Percentiles rank a stretch among this genome's conserved stretches.
Conservation (phyloP, 495 filamentous ascomycete genomes). For the Stereocaulon alpinum region DNA sequence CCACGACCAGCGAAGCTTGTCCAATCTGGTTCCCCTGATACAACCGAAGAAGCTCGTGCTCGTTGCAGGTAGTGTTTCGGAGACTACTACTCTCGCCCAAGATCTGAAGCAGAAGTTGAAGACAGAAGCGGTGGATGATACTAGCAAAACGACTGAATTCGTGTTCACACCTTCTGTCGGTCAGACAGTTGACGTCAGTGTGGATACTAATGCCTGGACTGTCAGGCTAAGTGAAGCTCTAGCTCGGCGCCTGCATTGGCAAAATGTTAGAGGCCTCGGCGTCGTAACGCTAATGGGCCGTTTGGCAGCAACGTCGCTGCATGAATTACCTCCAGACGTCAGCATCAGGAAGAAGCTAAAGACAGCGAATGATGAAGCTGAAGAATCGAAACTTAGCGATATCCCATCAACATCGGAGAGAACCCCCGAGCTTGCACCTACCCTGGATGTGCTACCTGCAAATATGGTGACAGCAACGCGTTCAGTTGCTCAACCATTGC, state of each 20-base stretch:
- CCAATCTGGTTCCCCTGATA: conserved; percentile 91
- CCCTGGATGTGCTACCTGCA: conserved; percentile 68
- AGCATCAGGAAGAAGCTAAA: conserved; percentile 55
- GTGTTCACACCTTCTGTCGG: conserved; percentile 75
- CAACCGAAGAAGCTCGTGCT: conserved; percentile 89
- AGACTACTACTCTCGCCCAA: conserved; percentile 63
- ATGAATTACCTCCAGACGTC: conserved; percentile 31
- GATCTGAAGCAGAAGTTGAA: conserved; percentile 71
- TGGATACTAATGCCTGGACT: conserved; percentile 96
- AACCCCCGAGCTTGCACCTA: conserved; percentile 35
- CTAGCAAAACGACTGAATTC: conserved; percentile 34
- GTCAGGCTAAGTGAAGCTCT: conserved; percentile 79
- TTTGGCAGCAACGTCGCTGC: conserved; percentile 31
- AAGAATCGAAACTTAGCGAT: conserved; percentile 21
- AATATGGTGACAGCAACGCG: conserved; percentile 66
- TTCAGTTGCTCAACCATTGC: conserved; percentile 74
- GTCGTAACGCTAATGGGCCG: conserved; percentile 79
- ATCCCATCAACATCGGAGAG: conserved; percentile 26
- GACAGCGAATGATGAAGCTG: conserved; percentile 37
- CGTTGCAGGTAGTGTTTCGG: conserved; percentile 63
- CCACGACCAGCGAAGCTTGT: conserved; percentile 83
- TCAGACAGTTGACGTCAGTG: conserved; percentile 69
- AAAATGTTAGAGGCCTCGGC: conserved; percentile 78
- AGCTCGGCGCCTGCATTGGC: conserved; percentile 80
- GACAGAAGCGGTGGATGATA: conserved; percentile 33